Evolutionary conservation across 768 basidiomycete species (phyloP), one percentile per base, ranked within the genome.

Genomic region (Amanita phalloides): DNA sequence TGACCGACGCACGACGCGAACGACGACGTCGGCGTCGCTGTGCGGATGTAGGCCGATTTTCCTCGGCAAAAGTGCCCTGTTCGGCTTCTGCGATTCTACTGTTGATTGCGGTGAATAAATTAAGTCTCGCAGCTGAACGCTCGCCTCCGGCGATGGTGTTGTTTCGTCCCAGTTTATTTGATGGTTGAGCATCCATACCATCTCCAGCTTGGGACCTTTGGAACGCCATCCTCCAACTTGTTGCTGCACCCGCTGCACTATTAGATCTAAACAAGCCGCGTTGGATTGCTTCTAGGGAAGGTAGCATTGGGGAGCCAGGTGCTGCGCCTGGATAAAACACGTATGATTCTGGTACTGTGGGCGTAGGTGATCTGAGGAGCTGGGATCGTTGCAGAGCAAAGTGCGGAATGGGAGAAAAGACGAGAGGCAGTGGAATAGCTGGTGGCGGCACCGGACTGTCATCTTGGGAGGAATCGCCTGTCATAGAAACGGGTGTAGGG

Each of bases 141-240:
- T 90, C 89, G 26, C 85, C 87, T 5, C 87, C 89, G 1, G 88
- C 78, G 11, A 90, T 81, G 14, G 90, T 92, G 60, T 90, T 90
- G 58, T 86, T 90, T 51, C 90, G 76, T 49, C 67, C 69, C 30
- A 84, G 67, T 55, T 70, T 71, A 6, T 62, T 67, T 6, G 80
- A 79, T 8, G 84, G 78, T 21, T 79, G 73, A 43, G 77, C 70
- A 53, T 86, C 84, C 55, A 80, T 78, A 4, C 74, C 69, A 55
- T 87, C 86, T 45, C 75, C 74, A 25, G 83, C 85, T 1, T 86
- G 91, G 51, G 96, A 71, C 63, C 91, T 93, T 56, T 82, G 81
- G 79, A 95, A 80, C 3, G 91, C 91, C 65, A 81, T 70, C 58
- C 79, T 76, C 44, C 86, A 71, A 30, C 71, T 70, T 28, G 80